phyloP scores from a whole-genome alignment of 2,329 filamentous ascomycete genomes.

The Coleophoma crateriformis region DNA sequence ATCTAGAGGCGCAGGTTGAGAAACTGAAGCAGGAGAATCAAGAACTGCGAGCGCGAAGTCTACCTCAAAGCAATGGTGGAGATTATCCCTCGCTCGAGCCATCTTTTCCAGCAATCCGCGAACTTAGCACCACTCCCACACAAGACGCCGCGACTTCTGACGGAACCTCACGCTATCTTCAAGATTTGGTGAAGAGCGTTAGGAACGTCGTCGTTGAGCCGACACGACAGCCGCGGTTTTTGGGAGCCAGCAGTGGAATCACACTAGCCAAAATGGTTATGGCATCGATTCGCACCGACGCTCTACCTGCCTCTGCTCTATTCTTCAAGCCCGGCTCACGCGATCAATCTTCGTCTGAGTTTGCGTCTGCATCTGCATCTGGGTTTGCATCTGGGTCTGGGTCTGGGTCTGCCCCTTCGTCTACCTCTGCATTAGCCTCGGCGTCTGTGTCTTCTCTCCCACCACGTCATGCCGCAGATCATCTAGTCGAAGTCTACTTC shows the following conservation, averaged over 20 bases:
- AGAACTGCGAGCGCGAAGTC: constrained; percentile 7
- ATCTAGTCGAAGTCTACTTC: constrained; percentile 28
- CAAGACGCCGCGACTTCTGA: too few relatives aligned
- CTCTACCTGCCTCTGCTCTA: neutral
- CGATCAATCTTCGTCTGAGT: neutral
- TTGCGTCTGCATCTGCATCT: too few relatives aligned
- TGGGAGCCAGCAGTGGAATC: constrained; percentile 27
- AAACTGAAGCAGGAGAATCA: constrained; percentile 11
- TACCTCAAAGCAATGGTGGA: neutral
- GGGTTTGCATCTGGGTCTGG: too few relatives aligned
- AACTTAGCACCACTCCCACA: neutral
- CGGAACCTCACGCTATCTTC: too few relatives aligned
- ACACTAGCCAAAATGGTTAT: constrained; percentile 29
- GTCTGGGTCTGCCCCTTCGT: too few relatives aligned
- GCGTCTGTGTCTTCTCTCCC: constrained; percentile 21
- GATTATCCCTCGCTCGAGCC: neutral
- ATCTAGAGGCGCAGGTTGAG: constrained; percentile 15
- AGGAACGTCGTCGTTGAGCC: constrained; percentile 16
- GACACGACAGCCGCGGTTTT: constrained; percentile 22
- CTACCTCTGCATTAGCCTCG: too few relatives aligned
- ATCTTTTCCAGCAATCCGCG: neutral
- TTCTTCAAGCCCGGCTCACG: too few relatives aligned
- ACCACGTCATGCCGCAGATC: constrained; percentile 27
- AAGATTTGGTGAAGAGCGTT: too few relatives aligned
- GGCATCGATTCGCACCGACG: constrained; percentile 16